Conservation (phyloP, 768 basidiomycete species). For the Rhizopogon rudus region DNA sequence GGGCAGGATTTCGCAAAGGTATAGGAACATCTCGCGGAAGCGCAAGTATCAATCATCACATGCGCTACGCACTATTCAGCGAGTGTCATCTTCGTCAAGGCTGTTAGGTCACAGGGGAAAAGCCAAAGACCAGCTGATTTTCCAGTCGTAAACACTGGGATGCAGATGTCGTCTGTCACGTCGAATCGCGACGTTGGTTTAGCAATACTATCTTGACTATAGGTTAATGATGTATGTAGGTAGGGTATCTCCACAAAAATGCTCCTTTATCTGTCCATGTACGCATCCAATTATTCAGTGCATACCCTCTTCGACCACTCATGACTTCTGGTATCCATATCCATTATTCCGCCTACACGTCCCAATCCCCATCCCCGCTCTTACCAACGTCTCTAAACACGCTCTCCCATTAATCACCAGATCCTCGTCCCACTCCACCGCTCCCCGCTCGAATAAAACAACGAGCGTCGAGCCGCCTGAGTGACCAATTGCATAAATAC, state of each 20-base stretch:
- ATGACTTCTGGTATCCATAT: not conserved
- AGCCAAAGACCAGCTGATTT: too few species aligned
- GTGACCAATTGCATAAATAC: not conserved
- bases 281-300: not conserved
- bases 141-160: too few species aligned
- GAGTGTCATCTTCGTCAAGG: too few species aligned
- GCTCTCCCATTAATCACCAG: slow-evolving; percentile 78
- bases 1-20: too few species aligned
- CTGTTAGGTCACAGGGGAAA: too few species aligned
- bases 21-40: too few species aligned
- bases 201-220: not conserved
- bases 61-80: too few species aligned
- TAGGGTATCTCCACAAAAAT: not conserved
- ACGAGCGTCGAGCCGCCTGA: slow-evolving; percentile 91
- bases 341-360: slow-evolving; percentile 13
- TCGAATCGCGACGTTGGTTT: too few species aligned
- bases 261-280: not conserved
- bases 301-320: not conserved
- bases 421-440: slow-evolving; percentile 90
- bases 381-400: slow-evolving; percentile 85
- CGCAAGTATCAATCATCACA: too few species aligned
- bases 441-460: slow-evolving; percentile 80
- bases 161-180: too few species aligned
- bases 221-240: not conserved
- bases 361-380: slow-evolving; percentile 86